phyloP scores from a whole-genome alignment of 1,139 yeast genomes.

The Saccharomyces pastorianus region DNA sequence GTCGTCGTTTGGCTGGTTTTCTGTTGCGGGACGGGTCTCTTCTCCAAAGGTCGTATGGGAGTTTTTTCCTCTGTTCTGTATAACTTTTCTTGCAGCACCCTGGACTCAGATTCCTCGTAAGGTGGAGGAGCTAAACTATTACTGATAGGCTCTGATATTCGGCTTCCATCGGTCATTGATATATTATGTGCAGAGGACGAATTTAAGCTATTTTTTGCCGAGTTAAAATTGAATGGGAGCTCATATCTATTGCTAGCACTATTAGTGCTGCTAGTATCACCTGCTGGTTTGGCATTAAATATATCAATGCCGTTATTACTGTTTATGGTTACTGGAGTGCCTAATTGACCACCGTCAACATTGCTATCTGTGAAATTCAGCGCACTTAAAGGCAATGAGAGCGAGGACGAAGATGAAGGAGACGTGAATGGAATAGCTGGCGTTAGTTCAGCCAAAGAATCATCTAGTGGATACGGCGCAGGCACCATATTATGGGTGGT shows the following conservation, averaged over 20 bases:
- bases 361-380: background rate
- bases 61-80: constrained; percentile 11
- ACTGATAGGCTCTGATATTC: constrained; percentile 1
- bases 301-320: constrained; percentile 1
- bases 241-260: background rate
- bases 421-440: background rate
- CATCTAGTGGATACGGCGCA: constrained; percentile 19
- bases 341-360: constrained; percentile 1
- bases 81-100: constrained; percentile 15
- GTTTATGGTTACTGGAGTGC: constrained; percentile 4
- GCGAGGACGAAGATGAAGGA: background rate
- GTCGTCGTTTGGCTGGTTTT: constrained; percentile 1
- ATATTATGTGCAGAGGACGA: background rate
- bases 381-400: background rate
- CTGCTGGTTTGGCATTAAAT: background rate
- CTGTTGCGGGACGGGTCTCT: background rate
- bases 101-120: constrained; percentile 13
- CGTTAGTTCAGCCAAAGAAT: background rate
- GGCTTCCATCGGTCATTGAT: background rate
- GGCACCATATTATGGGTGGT: constrained; percentile 3
- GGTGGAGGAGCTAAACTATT: constrained; percentile 14
- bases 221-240: background rate
- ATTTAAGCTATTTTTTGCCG: constrained; percentile 3
- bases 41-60: background rate
- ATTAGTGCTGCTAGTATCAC: background rate